These are phyloP conservation scores for Termitomyces sp. DNA, from an alignment of 768 basidiomycete genomes.

Conservation along the genomic window DNA sequence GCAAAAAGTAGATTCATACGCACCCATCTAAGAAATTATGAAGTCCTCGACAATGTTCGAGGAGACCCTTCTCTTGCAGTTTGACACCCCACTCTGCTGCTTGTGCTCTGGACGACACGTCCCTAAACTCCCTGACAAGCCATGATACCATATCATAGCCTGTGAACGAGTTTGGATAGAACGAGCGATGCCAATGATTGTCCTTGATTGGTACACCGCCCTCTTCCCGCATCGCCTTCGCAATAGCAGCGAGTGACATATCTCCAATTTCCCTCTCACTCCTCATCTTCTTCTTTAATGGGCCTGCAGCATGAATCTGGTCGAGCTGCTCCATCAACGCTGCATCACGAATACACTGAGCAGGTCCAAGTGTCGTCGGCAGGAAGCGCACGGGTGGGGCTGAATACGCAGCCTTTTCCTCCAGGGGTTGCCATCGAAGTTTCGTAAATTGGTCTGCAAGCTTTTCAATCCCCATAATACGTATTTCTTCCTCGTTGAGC, in stretches of 20 bases:
- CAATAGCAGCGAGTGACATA: slow-evolving; percentile 58
- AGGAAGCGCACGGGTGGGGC: slow-evolving; percentile 69
- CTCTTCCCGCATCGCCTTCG: slow-evolving; percentile 82
- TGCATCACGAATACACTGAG: slow-evolving; percentile 74
- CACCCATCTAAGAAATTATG: slow-evolving; percentile 90
- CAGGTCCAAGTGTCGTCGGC: slow-evolving; percentile 81
- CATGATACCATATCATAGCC: slow-evolving; percentile 89
- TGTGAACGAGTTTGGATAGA: slow-evolving; percentile 80
- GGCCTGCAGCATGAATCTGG: slow-evolving; percentile 69
- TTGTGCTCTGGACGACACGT: slow-evolving; percentile 78
- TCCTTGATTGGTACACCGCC: slow-evolving; percentile 82
- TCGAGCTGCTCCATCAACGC: slow-evolving; percentile 76
- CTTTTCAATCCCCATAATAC: slow-evolving; percentile 86
- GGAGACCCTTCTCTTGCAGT: slow-evolving; percentile 75
- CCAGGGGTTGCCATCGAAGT: slow-evolving; percentile 70
- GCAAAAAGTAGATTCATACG: slow-evolving; percentile 18
- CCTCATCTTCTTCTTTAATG: slow-evolving; percentile 75
- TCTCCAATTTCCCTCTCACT: slow-evolving; percentile 70
- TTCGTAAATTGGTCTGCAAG: slow-evolving; percentile 86
- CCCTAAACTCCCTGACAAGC: slow-evolving; percentile 88
- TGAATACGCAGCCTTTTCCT: slow-evolving; percentile 43
- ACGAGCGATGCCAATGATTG: slow-evolving; percentile 73
- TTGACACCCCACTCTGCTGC: slow-evolving; percentile 75
- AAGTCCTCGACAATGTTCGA: slow-evolving; percentile 74
- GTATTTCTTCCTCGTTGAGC: slow-evolving; percentile 82